Evolutionary conservation across 768 basidiomycete genomes (phyloP).

Genomic region (Terana coerulea): DNA sequence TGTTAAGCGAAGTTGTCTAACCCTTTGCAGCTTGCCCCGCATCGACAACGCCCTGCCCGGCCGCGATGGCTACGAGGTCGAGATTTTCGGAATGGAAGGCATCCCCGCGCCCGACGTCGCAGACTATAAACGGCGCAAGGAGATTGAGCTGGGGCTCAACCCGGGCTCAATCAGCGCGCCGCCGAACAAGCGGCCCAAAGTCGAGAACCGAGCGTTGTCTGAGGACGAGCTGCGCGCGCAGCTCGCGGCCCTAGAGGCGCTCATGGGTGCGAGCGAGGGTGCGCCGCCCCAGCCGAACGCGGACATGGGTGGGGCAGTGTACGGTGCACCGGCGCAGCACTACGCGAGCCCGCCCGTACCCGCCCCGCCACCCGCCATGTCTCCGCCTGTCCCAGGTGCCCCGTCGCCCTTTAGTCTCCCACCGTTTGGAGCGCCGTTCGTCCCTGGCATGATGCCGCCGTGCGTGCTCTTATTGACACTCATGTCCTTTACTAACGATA

Average conservation of each 20-base stretch:
- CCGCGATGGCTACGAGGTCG: slow-evolving; percentile 95
- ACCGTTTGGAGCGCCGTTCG: slow-evolving; percentile 24
- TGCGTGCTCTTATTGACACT: slow-evolving; percentile 21
- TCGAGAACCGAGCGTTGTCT: slow-evolving; percentile 70
- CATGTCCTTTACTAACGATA: not conserved
- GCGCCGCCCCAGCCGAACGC: slow-evolving; percentile 31
- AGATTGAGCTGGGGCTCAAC: slow-evolving; percentile 85
- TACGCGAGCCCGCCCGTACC: slow-evolving; percentile 44
- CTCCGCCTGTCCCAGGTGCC: slow-evolving; percentile 36
- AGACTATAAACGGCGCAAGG: slow-evolving; percentile 94
- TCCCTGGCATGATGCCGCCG: slow-evolving; percentile 57
- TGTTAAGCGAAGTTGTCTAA: slow-evolving; percentile 5
- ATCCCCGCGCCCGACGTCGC: slow-evolving; percentile 92
- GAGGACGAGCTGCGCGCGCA: slow-evolving; percentile 85
- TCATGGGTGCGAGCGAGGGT: slow-evolving; percentile 69
- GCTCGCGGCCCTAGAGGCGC: slow-evolving; percentile 83
- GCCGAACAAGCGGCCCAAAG: slow-evolving; percentile 75
- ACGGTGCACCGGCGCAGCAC: slow-evolving; percentile 69
- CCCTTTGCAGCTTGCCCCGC: slow-evolving; percentile 58
- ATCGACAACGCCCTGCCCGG: slow-evolving; percentile 97
- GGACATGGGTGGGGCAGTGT: slow-evolving; percentile 54
- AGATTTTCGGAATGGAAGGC: slow-evolving; percentile 99
- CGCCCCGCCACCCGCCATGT: slow-evolving; percentile 24
- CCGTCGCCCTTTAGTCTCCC: slow-evolving; percentile 5
- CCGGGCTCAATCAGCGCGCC: slow-evolving; percentile 81